Evolutionary conservation across 306 rosid genomes (phyloP).

Genomic region (Vigna angularis): DNA sequence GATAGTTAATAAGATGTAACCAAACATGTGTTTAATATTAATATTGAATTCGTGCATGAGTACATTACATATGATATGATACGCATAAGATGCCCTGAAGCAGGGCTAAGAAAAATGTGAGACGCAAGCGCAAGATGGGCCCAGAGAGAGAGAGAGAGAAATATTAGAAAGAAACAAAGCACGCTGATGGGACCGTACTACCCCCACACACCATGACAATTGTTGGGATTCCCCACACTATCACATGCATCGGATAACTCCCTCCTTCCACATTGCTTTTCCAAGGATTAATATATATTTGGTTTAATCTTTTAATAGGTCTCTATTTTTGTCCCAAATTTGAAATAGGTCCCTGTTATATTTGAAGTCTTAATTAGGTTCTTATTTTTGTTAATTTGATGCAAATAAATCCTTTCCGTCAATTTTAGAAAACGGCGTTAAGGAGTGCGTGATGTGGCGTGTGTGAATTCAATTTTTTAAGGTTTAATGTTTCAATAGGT

Average conservation of each 20-base stretch:
- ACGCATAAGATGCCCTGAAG: constrained; percentile 36
- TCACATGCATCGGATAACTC: constrained; percentile 45
- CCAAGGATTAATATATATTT: too few relatives aligned
- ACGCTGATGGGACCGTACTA: background rate
- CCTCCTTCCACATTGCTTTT: background rate
- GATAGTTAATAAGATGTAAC: too few relatives aligned
- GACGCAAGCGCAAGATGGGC: background rate
- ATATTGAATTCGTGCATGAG: background rate
- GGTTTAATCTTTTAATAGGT: too few relatives aligned
- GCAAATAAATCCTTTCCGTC: too few relatives aligned
- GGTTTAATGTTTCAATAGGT: too few relatives aligned
- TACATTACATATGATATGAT: background rate
- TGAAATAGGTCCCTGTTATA: too few relatives aligned
- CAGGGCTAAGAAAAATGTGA: constrained; percentile 14
- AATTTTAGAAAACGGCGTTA: too few relatives aligned
- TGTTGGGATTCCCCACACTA: constrained; percentile 28
- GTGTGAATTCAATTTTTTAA: too few relatives aligned
- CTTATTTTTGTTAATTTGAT: too few relatives aligned
- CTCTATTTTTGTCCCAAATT: too few relatives aligned
- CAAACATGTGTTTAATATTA: background rate
- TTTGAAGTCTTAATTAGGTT: too few relatives aligned
- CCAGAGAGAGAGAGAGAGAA: background rate
- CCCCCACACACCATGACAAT: constrained; percentile 47
- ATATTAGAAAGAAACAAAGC: constrained; percentile 23
- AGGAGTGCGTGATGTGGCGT: too few relatives aligned